phyloP scores from a whole-genome alignment of 1,284 basidiomycete species.

The Cronartium quercuum region DNA sequence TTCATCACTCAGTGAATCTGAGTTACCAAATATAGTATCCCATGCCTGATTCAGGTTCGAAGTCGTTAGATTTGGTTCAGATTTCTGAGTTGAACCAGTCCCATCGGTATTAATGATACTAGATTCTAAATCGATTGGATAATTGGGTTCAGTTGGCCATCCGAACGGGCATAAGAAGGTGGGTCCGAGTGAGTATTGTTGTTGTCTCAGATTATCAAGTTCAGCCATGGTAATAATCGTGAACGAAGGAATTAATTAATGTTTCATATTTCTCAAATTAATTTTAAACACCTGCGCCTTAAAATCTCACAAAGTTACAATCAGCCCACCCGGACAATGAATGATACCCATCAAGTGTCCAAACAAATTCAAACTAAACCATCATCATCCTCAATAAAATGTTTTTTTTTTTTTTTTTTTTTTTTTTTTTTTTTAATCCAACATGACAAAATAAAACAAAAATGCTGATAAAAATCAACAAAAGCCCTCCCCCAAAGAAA shows the following conservation, averaged over 20 bases:
- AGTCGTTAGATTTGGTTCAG: neutral
- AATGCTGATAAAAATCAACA: neutral
- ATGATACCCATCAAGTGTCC: too few relatives aligned
- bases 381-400: neutral
- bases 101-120: neutral
- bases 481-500: neutral
- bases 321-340: too few relatives aligned
- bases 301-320: too few relatives aligned
- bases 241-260: too few relatives aligned
- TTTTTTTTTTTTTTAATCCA: neutral
- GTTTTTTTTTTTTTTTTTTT: neutral
- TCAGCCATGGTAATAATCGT: too few relatives aligned
- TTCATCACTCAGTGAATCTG: neutral
- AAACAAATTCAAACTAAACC: neutral
- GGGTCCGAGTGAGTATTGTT: conserved; percentile 16
- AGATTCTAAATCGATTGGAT: conserved; percentile 26
- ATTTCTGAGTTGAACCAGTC: neutral
- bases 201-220: neutral
- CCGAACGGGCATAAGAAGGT: conserved; percentile 32
- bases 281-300: too few relatives aligned
- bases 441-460: neutral
- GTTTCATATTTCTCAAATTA: too few relatives aligned
- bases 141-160: conserved; percentile 20
- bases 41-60: neutral
- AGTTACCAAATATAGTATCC: neutral